Evolutionary conservation across 768 basidiomycete genomes (phyloP).

Genomic region (Termitomyces heimii): DNA sequence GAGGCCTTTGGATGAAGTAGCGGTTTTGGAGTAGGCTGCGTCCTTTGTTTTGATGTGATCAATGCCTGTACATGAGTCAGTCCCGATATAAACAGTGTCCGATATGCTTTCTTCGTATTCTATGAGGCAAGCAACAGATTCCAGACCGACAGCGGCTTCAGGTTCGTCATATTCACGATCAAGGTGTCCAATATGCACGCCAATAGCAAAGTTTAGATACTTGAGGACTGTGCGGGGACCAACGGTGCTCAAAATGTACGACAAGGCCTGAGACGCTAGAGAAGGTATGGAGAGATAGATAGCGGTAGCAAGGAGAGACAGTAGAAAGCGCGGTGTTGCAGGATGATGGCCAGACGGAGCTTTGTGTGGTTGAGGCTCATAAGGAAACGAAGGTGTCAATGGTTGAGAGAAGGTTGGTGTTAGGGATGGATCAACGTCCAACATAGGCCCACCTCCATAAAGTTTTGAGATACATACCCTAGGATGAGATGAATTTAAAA

Average conservation of each 20-base stretch:
- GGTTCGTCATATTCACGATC: conserved; percentile 33
- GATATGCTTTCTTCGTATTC: conserved; percentile 25
- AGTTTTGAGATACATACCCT: conserved; percentile 84
- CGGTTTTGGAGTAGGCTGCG: neutral
- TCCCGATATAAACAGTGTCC: neutral
- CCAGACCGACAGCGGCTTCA: conserved; percentile 65
- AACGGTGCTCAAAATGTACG: conserved; percentile 63
- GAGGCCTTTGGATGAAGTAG: conserved; percentile 6
- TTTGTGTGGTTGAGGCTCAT: conserved; percentile 19
- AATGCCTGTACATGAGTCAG: neutral
- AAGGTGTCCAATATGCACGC: conserved; percentile 48
- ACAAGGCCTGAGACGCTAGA: conserved; percentile 70
- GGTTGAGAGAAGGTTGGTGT: conserved; percentile 64
- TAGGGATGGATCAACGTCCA: conserved; percentile 60
- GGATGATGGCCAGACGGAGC: conserved; percentile 58
- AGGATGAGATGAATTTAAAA: conserved; percentile 3
- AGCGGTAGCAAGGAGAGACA: conserved; percentile 83
- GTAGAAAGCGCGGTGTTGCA: conserved; percentile 72
- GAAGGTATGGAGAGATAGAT: conserved; percentile 81
- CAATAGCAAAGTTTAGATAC: conserved; percentile 82
- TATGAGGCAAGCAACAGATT: conserved; percentile 51
- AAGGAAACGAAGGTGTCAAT: conserved; percentile 63
- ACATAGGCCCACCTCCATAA: conserved; percentile 79
- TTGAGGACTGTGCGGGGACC: conserved; percentile 71
- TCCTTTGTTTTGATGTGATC: neutral